phyloP scores from a whole-genome alignment of 129 eudicot species.

The Chrysanthemum seticuspe region DNA sequence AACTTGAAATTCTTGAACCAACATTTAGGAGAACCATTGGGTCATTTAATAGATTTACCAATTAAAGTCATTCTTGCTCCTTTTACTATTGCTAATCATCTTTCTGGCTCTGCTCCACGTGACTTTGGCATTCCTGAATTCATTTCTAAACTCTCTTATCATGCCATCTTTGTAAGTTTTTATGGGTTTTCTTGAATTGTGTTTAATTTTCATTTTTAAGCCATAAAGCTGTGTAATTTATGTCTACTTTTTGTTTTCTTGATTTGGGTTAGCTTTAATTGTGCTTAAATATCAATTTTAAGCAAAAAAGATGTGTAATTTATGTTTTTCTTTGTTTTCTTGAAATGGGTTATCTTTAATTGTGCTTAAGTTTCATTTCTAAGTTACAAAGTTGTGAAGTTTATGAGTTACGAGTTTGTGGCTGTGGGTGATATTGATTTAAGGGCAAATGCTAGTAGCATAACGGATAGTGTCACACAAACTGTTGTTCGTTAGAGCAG shows the following conservation, averaged over 20 bases:
- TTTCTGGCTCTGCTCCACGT: conserved; percentile 91
- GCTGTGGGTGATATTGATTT: no score
- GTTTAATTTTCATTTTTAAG: neutral
- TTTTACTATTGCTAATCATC: conserved; percentile 50
- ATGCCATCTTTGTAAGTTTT: conserved; percentile 67
- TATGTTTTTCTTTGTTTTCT: no score
- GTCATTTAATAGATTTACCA: conserved; percentile 57
- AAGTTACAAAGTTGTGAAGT: neutral
- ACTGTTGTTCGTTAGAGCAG: no score
- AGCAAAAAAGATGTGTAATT: no score
- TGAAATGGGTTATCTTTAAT: no score
- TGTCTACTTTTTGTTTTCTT: neutral
- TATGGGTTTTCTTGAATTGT: no score
- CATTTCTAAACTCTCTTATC: conserved; percentile 73
- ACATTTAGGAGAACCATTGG: conserved; percentile 55
- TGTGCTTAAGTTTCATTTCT: neutral
- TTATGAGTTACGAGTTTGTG: no score
- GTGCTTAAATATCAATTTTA: neutral
- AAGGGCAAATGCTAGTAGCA: no score
- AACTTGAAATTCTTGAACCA: conserved; percentile 40
- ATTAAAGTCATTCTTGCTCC: conserved; percentile 58
- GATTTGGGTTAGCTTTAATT: neutral
- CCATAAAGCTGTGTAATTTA: neutral
- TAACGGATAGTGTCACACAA: no score
- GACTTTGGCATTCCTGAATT: conserved; percentile 88